These are phyloP conservation scores for Aspergillus carbonarius DNA, from an alignment of 2,329 filamentous ascomycete genomes.

Conservation along the genomic window DNA sequence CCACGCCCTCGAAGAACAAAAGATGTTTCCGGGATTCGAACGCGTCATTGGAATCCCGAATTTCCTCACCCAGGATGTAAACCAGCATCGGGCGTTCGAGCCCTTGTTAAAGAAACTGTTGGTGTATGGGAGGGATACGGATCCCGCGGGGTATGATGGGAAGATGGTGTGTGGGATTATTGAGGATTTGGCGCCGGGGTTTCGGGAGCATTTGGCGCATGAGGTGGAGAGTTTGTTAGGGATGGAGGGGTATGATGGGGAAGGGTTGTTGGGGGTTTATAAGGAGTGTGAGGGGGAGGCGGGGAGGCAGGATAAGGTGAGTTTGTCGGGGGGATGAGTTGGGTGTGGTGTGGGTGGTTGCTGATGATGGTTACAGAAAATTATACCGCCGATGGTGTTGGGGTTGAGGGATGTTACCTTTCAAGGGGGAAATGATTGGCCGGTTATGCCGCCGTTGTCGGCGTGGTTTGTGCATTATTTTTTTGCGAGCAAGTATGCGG, in stretches of 20 bases:
- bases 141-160: background rate
- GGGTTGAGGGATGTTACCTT: constrained; percentile 1
- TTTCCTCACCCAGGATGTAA: background rate
- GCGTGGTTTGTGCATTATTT: background rate
- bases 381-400: background rate
- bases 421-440: constrained; percentile 6
- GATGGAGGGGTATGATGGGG: background rate
- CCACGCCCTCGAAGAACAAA: constrained; percentile 4
- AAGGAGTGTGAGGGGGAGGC: background rate
- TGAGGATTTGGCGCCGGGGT: background rate
- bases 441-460: background rate
- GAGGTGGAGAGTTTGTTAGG: background rate
- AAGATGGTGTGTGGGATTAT: background rate
- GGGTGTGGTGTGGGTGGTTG: background rate
- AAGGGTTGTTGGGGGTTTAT: background rate
- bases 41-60: background rate
- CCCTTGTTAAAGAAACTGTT: background rate
- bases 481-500: background rate
- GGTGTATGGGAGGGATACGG: background rate
- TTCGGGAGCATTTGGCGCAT: background rate
- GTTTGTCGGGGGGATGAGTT: background rate
- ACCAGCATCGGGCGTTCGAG: constrained; percentile 1
- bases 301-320: background rate
- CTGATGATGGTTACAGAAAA: background rate
- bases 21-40: constrained; percentile 4